A percentile compares a stretch with the other conserved stretches of the same genome.
Conservation (phyloP, 345 rosid species). For the Raphanus sativus region DNA sequence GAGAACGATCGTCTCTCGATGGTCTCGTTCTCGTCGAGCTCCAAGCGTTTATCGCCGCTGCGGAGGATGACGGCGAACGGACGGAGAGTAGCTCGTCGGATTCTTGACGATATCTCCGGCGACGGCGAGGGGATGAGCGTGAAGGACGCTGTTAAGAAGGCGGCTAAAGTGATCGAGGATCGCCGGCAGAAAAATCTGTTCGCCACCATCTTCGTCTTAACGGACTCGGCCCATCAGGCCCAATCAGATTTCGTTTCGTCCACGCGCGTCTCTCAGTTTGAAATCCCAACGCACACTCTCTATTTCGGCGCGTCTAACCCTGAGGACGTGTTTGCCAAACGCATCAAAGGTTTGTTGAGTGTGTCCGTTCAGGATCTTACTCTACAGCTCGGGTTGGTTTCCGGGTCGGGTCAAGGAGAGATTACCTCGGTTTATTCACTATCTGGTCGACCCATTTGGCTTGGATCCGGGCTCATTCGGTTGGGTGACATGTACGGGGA, state of each 20-base stretch:
- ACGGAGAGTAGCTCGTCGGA: constrained; percentile 61
- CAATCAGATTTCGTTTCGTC: constrained; percentile 43
- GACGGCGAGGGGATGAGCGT: constrained; percentile 62
- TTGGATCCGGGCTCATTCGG: constrained; percentile 53
- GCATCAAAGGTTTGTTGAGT: constrained; percentile 45
- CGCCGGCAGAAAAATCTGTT: constrained; percentile 70
- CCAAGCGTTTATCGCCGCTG: constrained; percentile 70
- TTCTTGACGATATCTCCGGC: constrained; percentile 59
- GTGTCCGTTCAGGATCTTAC: constrained; percentile 61
- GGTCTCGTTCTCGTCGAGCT: constrained; percentile 66
- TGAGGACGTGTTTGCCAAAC: constrained; percentile 53
- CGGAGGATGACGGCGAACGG: constrained; percentile 74
- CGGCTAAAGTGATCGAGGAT: constrained; percentile 85
- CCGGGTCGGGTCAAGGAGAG: constrained; percentile 73
- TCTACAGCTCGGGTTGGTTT: constrained; percentile 56
- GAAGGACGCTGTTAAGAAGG: constrained; percentile 80
- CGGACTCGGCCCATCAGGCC: constrained; percentile 46
- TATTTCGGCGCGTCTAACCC: constrained; percentile 41
- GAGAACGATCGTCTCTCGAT: constrained; percentile 79
- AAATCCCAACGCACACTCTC: constrained; percentile 61
- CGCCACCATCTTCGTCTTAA: constrained; percentile 56
- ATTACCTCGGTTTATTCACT: constrained; percentile 60
- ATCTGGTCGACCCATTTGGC: constrained; percentile 48
- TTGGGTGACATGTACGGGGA: constrained; percentile 65
- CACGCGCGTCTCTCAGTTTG: constrained; percentile 56